phyloP scores from a whole-genome alignment of 768 basidiomycete genomes.

The Xanthoconium purpureum region DNA sequence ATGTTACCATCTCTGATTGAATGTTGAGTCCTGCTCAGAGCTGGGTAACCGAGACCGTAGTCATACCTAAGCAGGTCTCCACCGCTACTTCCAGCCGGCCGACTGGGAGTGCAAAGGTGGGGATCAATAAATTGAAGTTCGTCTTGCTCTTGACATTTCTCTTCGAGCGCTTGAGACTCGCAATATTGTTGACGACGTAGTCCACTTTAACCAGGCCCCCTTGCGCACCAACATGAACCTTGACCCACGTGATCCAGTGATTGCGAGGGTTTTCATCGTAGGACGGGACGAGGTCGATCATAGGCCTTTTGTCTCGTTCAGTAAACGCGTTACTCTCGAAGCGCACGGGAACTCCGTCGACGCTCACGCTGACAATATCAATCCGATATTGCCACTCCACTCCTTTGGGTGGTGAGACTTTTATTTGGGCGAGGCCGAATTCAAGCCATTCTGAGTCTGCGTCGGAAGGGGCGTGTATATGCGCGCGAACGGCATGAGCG shows the following conservation, averaged over 20 bases:
- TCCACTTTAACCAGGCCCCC: conserved; percentile 56
- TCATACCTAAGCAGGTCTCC: conserved; percentile 51
- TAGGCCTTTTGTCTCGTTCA: conserved; percentile 34
- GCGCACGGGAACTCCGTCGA: conserved; percentile 63
- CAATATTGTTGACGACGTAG: conserved; percentile 52
- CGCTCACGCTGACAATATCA: conserved; percentile 50
- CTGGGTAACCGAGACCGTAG: not conserved
- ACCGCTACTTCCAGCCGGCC: conserved; percentile 63
- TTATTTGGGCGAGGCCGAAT: conserved; percentile 61
- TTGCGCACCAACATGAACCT: conserved; percentile 50
- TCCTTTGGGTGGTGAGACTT: conserved; percentile 16
- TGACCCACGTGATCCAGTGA: conserved; percentile 66
- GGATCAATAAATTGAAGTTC: conserved; percentile 52
- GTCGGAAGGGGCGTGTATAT: conserved; percentile 53
- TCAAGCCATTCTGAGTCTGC: conserved; percentile 72
- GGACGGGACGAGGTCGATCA: conserved; percentile 37
- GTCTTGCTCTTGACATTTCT: conserved; percentile 32
- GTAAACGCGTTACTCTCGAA: conserved; percentile 49
- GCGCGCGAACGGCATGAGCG: conserved; percentile 59
- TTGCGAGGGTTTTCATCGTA: conserved; percentile 55
- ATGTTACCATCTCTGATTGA: conserved; percentile 43
- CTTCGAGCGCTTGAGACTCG: conserved; percentile 24
- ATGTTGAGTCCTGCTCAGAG: conserved; percentile 7
- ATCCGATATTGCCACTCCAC: conserved; percentile 40
- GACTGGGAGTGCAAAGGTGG: conserved; percentile 70